A percentile compares a stretch with the other conserved stretches of the same genome.
These are phyloP conservation scores for Sordariomycetes sp. DNA, from an alignment of 2,329 filamentous ascomycete species.

Conservation along the genomic window DNA sequence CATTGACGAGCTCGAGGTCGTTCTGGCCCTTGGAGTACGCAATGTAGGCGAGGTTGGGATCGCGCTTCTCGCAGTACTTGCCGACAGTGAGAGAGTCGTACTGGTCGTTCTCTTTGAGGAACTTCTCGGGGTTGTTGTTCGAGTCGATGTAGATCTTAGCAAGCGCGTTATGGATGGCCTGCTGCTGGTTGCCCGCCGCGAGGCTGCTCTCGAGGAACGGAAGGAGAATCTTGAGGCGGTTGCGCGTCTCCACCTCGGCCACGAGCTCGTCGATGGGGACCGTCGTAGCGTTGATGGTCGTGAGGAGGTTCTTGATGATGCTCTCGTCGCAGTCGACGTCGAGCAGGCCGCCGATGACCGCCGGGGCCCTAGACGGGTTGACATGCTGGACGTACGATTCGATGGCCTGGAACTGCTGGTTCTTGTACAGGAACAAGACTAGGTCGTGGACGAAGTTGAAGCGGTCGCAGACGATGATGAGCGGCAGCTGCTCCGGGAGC, in stretches of 20 bases:
- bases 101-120: constrained; percentile 92
- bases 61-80: constrained; percentile 98
- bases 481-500: constrained; percentile 79
- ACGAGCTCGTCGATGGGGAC: constrained; percentile 95
- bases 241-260: constrained; percentile 85
- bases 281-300: constrained; percentile 68
- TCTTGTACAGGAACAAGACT: constrained; percentile 94
- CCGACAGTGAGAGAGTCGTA: constrained; percentile 88
- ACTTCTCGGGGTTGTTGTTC: constrained; percentile 96
- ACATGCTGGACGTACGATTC: constrained; percentile 96
- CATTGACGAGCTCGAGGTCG: constrained; percentile 89
- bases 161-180: constrained; percentile 91
- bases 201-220: constrained; percentile 93
- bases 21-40: constrained; percentile 96
- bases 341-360: constrained; percentile 82
- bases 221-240: constrained; percentile 85
- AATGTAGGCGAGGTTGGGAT: constrained; percentile 90
- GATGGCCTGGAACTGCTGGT: constrained; percentile 98
- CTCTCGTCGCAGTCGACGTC: constrained; percentile 95
- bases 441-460: constrained; percentile 98
- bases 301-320: constrained; percentile 86
- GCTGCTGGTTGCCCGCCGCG: constrained; percentile 82
- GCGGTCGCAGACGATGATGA: constrained; percentile 98
- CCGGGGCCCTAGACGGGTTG: constrained; percentile 81
- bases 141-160: constrained; percentile 99